phyloP scores from a whole-genome alignment of 2,329 filamentous ascomycete species.

The Fusarium staphyleae region DNA sequence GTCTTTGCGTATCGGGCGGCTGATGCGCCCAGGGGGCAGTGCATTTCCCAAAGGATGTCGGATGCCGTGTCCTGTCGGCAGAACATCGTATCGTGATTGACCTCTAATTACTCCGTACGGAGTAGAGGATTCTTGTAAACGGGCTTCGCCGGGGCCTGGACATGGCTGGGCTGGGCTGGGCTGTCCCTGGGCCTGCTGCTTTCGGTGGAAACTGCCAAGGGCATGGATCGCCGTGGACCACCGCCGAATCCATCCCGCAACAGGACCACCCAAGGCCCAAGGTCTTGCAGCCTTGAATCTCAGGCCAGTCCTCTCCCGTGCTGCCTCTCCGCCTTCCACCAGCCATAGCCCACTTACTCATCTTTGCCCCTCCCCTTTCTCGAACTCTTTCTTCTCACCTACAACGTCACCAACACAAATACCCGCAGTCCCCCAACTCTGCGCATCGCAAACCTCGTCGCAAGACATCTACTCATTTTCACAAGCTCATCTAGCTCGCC shows the following conservation, averaged over 20 bases:
- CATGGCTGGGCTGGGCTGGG: no score
- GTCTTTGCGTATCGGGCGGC: neutral
- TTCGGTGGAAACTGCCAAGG: neutral
- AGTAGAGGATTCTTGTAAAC: no score
- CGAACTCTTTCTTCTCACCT: slow-evolving; percentile 27
- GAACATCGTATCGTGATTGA: no score
- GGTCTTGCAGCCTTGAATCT: slow-evolving; percentile 6
- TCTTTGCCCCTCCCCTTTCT: slow-evolving; percentile 35
- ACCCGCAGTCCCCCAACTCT: slow-evolving; percentile 29
- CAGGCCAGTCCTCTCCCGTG: slow-evolving; percentile 16
- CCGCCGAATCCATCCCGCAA: slow-evolving; percentile 17
- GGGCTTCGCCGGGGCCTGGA: no score
- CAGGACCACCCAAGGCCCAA: neutral
- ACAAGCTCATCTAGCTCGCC: slow-evolving; percentile 1
- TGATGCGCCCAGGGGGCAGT: no score
- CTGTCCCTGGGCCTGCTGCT: no score
- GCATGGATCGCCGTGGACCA: slow-evolving; percentile 27
- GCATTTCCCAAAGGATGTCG: no score
- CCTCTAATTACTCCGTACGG: no score
- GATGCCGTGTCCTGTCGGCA: no score
- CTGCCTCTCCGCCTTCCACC: slow-evolving; percentile 14
- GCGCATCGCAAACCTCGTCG: slow-evolving; percentile 31
- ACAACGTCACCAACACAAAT: slow-evolving; percentile 39
- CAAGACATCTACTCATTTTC: slow-evolving; percentile 20
- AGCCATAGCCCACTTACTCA: slow-evolving; percentile 24